Evolutionary conservation across 257 asterid genomes (phyloP), one percentile per base, ranked within the genome.

Genomic region (Rauvolfia tetraphylla): DNA sequence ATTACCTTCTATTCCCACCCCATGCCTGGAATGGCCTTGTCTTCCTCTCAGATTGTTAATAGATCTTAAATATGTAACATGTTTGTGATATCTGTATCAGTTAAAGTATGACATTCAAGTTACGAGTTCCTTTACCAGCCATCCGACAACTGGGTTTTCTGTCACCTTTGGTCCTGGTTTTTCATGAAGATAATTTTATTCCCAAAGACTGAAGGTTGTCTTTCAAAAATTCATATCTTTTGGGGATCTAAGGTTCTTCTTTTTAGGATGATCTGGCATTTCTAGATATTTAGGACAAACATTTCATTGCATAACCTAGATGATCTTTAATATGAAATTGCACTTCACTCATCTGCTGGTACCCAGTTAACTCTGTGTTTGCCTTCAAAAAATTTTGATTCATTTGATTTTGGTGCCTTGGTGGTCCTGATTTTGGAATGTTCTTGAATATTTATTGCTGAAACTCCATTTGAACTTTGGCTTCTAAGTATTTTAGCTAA

Each of bases 401-500:
- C 2, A 20, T 46, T 1, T 13, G 14, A 11, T 46, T 5, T 46
- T 61, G 54, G 53, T 14, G 9, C n/a, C 25, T 8, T 48, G 18
- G 53, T 14, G 9, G 36, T 58, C 22, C 23, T 59, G 14, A 20
- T 27, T 46, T 74, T 42, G 29, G 69, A 61, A 34, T 18, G 71
- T 17, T 15, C 31, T 29, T 27, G 7, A 48, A 44, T 1, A 44
- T 7, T 41, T 27, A 41, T 39, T 76, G 34, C 61, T 56, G 65
- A 39, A n/a, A 9, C 4, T 53, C 39, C 8, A 6, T 29, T 74
- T 74, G 51, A 39, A 58, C 22, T 71, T 25, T 59, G 23, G 41
- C 23, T 54, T 51, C 48, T 8, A 51, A 7, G 44, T 56, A 15
- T 70, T 75, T 46, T 77, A 17, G 31, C 72, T 53, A 75, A 75